A percentile compares a stretch with the other conserved stretches of the same genome.
Evolutionary conservation across 768 basidiomycete genomes (phyloP).

Genomic region (Lentinus tigrinus): DNA sequence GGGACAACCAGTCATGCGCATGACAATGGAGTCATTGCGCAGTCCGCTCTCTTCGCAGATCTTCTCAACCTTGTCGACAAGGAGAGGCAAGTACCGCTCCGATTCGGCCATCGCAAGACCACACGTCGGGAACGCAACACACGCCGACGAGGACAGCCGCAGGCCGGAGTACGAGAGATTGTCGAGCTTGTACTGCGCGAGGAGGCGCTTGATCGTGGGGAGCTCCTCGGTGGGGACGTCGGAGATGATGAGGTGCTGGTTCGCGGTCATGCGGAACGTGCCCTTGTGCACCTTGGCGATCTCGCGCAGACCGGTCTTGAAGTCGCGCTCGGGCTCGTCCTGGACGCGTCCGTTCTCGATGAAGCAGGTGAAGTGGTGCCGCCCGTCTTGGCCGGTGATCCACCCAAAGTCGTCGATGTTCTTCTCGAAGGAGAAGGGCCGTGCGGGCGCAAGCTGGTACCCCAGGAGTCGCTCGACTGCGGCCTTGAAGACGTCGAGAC

Average conservation of each 20-base stretch:
- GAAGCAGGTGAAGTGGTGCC: conserved; percentile 89
- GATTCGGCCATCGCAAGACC: conserved; percentile 83
- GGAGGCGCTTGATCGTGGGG: conserved; percentile 70
- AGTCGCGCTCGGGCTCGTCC: conserved; percentile 85
- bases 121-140: conserved; percentile 97
- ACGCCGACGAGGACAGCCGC: conserved; percentile 88
- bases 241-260: conserved; percentile 90
- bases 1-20: conserved; percentile 98
- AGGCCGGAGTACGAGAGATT: conserved; percentile 77
- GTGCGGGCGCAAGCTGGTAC: conserved; percentile 69
- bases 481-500: conserved; percentile 79
- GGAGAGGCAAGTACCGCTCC: conserved; percentile 86
- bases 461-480: conserved; percentile 91
- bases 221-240: conserved; percentile 77
- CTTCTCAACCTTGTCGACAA: conserved; percentile 92
- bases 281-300: conserved; percentile 96
- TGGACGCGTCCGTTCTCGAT: conserved; percentile 98
- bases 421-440: conserved; percentile 77
- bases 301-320: conserved; percentile 90
- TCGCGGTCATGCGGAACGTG: conserved; percentile 87
- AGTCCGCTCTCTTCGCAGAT: conserved; percentile 93
- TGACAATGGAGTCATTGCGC: conserved; percentile 91
- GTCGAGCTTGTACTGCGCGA: conserved; percentile 87
- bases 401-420: conserved; percentile 97
- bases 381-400: conserved; percentile 83